phyloP scores from a whole-genome alignment of 2,329 filamentous ascomycete genomes.

The Tetracladium maxilliforme region DNA sequence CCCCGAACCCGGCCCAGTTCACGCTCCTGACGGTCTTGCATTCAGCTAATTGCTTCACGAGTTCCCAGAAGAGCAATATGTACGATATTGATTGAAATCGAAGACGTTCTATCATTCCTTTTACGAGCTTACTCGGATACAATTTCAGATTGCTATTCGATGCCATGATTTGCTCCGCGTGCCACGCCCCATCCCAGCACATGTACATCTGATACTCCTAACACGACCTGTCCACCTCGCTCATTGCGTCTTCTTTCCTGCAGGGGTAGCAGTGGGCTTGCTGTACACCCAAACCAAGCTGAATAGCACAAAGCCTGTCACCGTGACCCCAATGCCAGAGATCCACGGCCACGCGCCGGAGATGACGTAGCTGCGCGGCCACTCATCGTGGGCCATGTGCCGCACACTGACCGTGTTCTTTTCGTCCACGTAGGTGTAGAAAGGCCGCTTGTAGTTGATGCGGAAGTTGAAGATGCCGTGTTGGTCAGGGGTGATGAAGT shows the following conservation, averaged over 20 bases:
- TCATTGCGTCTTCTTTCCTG: slow-evolving; percentile 25
- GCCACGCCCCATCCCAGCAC: too few species aligned
- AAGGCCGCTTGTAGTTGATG: slow-evolving; percentile 92
- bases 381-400: slow-evolving; percentile 96
- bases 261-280: slow-evolving; percentile 28
- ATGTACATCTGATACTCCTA: too few species aligned
- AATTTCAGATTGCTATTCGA: too few species aligned
- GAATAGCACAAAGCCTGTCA: slow-evolving; percentile 74
- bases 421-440: slow-evolving; percentile 79
- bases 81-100: too few species aligned
- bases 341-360: slow-evolving; percentile 92
- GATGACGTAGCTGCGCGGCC: slow-evolving; percentile 80
- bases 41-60: too few species aligned
- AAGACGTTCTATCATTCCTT: too few species aligned
- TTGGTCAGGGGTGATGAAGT: slow-evolving; percentile 82
- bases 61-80: too few species aligned
- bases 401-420: slow-evolving; percentile 90
- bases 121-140: too few species aligned
- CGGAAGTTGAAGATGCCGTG: slow-evolving; percentile 99
- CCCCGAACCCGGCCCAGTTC: too few species aligned
- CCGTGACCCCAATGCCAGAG: slow-evolving; percentile 69
- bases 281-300: slow-evolving; percentile 79
- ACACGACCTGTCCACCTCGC: too few species aligned
- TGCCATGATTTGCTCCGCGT: too few species aligned
- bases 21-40: too few species aligned